These are phyloP conservation scores for Scopulariopsis brevicaulis DNA, from an alignment of 2,329 filamentous ascomycete genomes.

Conservation along the genomic window DNA sequence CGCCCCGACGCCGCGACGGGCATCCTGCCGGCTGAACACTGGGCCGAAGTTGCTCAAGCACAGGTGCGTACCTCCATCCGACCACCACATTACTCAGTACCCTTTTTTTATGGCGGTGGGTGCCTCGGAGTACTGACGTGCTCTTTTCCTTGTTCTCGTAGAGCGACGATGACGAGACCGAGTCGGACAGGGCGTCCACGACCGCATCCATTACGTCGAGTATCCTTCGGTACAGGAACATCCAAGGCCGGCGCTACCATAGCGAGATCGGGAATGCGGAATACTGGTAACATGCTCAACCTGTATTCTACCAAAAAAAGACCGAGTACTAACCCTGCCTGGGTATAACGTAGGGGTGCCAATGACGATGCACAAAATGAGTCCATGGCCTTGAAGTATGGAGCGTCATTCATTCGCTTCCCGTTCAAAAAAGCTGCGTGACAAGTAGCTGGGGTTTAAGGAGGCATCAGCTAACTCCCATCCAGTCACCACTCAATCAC, in stretches of 20 bases:
- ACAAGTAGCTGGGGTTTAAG: not conserved
- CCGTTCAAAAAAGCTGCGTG: too few species aligned
- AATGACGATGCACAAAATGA: conserved; percentile 9
- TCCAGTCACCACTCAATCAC: conserved; percentile 11
- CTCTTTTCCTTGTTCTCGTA: not conserved
- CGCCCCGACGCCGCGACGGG: not conserved
- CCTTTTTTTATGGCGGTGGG: not conserved
- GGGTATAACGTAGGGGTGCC: conserved; percentile 3
- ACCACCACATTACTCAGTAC: not conserved
- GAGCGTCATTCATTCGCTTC: not conserved
- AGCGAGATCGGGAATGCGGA: conserved; percentile 13
- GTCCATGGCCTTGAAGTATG: conserved; percentile 11
- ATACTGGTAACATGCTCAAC: conserved; percentile 19
- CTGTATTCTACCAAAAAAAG: not conserved
- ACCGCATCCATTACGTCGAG: conserved; percentile 18
- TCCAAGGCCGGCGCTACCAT: conserved; percentile 8
- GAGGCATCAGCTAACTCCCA: not conserved
- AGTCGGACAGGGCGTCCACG: conserved; percentile 7
- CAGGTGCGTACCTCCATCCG: not conserved
- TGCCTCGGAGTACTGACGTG: not conserved
- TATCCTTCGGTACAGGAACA: conserved; percentile 18
- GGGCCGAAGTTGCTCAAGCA: not conserved
- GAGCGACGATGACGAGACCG: not conserved
- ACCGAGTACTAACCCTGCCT: not conserved
- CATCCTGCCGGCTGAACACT: not conserved